Percentiles rank a stretch among this genome's conserved stretches.
phyloP scores from a whole-genome alignment of 148 eudicot genomes.

The Bassia scoparia region DNA sequence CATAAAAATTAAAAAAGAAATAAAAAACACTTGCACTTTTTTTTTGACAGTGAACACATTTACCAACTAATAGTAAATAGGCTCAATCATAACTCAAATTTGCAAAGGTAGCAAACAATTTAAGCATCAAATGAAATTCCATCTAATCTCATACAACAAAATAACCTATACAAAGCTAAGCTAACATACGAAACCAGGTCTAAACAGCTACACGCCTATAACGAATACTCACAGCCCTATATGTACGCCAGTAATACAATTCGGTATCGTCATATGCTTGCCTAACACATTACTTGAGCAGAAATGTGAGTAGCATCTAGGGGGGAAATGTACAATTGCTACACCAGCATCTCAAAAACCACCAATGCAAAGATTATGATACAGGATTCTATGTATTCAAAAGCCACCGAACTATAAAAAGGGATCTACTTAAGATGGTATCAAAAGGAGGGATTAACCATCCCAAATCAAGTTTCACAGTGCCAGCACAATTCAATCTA shows the following conservation, averaged over 20 bases:
- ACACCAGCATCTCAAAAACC: constrained; percentile 26
- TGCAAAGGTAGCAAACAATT: neutral
- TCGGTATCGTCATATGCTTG: neutral
- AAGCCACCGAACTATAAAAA: constrained; percentile 17
- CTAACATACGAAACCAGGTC: constrained; percentile 1
- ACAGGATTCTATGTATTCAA: constrained; percentile 26
- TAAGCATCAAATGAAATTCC: constrained; percentile 10
- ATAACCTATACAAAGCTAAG: constrained; percentile 20
- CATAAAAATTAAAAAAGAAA: too few species aligned
- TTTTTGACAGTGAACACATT: too few species aligned
- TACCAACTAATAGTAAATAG: too few species aligned
- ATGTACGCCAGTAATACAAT: constrained; percentile 18
- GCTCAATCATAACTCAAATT: neutral
- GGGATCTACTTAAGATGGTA: constrained; percentile 3
- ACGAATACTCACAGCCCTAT: constrained; percentile 11
- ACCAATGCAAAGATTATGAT: constrained; percentile 26
- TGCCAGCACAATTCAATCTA: neutral
- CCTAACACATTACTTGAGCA: constrained; percentile 16
- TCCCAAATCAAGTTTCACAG: neutral
- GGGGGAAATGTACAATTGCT: constrained; percentile 34
- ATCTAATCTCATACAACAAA: constrained; percentile 20
- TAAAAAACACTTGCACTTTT: too few species aligned
- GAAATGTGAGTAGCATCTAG: constrained; percentile 23
- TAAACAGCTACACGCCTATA: constrained; percentile 12
- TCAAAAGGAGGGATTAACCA: neutral